Percentiles rank a stretch among this genome's conserved stretches.
Evolutionary conservation across 2,329 filamentous ascomycete species (phyloP).

Genomic region (Hymenoscyphus repandus): DNA sequence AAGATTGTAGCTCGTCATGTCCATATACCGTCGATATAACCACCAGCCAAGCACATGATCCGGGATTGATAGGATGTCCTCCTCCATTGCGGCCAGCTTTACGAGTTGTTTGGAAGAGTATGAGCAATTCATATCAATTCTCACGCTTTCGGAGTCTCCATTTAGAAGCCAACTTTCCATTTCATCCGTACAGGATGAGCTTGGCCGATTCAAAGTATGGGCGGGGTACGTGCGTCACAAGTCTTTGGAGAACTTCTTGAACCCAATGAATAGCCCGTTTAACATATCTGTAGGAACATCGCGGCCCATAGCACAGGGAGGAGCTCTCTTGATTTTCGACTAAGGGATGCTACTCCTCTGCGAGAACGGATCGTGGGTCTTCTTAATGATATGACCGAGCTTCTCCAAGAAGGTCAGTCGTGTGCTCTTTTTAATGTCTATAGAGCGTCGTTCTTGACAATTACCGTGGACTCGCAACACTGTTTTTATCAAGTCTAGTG

Average conservation of each 20-base stretch:
- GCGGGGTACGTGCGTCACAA: background rate
- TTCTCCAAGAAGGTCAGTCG: constrained; percentile 4
- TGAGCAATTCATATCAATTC: background rate
- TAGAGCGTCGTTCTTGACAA: background rate
- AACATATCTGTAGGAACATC: constrained; percentile 3
- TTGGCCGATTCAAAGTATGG: constrained; percentile 8
- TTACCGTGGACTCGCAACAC: background rate
- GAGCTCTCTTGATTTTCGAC: constrained; percentile 7
- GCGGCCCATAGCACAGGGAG: constrained; percentile 4
- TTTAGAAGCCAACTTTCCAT: background rate
- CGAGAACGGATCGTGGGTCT: background rate
- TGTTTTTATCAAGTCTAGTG: background rate
- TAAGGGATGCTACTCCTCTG: constrained; percentile 6
- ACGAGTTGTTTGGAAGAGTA: background rate
- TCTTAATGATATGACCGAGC: background rate
- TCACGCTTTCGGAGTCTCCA: background rate
- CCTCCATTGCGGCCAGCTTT: background rate
- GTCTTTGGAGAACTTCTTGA: background rate
- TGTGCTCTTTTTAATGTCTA: background rate
- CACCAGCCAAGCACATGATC: no score
- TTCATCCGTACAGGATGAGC: constrained; percentile 5
- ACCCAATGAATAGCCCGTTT: background rate
- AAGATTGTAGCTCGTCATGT: no score
- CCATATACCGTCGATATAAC: no score
- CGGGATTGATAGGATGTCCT: no score